These are phyloP conservation scores for Eucalyptus leucophloia DNA, from an alignment of 345 rosid species.

Conservation along the genomic window DNA sequence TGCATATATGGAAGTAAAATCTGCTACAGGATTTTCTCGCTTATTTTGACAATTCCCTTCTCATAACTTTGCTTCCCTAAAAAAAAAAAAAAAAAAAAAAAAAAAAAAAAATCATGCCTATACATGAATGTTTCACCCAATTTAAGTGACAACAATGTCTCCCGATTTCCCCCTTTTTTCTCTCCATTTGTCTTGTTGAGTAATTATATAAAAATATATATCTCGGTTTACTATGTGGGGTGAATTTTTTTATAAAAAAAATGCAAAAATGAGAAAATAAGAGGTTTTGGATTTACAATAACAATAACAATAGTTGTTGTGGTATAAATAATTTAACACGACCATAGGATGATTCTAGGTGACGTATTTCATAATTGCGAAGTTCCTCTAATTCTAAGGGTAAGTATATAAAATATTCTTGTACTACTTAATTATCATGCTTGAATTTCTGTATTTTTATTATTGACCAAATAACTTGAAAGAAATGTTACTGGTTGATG, in stretches of 20 bases:
- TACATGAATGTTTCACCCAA: neutral
- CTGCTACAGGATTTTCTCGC: neutral
- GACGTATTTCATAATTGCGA: neutral
- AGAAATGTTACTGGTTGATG: no score
- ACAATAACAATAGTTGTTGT: neutral
- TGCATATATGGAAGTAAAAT: neutral
- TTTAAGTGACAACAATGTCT: neutral
- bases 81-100: fast-evolving
- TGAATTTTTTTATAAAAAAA: neutral
- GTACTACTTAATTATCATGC: no score
- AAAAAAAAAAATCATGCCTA: neutral
- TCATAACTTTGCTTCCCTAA: neutral
- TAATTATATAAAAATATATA: neutral
- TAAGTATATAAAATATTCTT: no score
- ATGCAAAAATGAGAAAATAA: neutral
- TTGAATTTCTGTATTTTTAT: no score
- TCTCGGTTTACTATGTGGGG: neutral
- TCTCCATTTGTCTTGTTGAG: neutral
- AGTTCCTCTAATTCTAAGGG: no score
- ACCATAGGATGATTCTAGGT: neutral
- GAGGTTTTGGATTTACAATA: neutral
- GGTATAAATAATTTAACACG: neutral
- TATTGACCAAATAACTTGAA: no score
- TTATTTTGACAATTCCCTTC: neutral
- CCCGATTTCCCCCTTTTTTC: neutral